A percentile compares a stretch with the other conserved stretches of the same genome.
These are phyloP conservation scores for Adansonia grandidieri DNA, from an alignment of 441 rosid genomes.

Conservation along the genomic window DNA sequence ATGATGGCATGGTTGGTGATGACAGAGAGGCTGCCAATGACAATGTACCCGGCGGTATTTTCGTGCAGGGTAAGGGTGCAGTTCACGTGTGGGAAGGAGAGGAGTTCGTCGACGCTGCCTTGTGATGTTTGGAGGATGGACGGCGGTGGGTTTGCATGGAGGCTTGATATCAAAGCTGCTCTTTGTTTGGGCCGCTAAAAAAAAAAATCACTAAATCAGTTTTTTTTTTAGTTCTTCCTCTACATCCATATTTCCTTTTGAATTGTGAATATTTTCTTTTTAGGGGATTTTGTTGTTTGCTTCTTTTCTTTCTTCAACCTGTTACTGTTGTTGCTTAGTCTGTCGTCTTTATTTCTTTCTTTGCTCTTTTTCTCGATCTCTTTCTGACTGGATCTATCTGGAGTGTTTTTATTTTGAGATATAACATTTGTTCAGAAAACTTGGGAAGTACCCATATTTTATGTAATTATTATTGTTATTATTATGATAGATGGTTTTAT, in stretches of 20 bases:
- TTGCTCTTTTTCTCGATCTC: not conserved
- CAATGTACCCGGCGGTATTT: conserved; percentile 43
- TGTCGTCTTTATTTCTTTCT: too few species aligned
- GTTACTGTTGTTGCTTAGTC: too few species aligned
- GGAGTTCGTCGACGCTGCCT: conserved; percentile 58
- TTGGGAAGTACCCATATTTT: not conserved
- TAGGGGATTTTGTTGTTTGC: not conserved
- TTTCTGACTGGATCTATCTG: too few species aligned
- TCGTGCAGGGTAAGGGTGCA: conserved; percentile 74
- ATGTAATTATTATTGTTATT: not conserved
- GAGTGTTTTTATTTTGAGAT: not conserved
- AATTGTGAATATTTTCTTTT: not conserved
- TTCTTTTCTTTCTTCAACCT: too few species aligned
- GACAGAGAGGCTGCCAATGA: conserved; percentile 46
- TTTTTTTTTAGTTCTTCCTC: too few species aligned
- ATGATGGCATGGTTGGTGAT: conserved; percentile 58
- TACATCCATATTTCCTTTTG: not conserved
- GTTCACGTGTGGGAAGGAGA: conserved; percentile 45
- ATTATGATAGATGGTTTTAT: too few species aligned
- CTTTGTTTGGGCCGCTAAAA: conserved; percentile 58
- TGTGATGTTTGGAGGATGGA: conserved; percentile 88
- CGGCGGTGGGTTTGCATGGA: conserved; percentile 79
- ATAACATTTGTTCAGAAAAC: not conserved
- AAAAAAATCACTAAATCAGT: too few species aligned
- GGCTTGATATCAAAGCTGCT: conserved; percentile 81